Evolutionary conservation across 768 basidiomycete species (phyloP).

Genomic region (Aureoboletus auriporus): DNA sequence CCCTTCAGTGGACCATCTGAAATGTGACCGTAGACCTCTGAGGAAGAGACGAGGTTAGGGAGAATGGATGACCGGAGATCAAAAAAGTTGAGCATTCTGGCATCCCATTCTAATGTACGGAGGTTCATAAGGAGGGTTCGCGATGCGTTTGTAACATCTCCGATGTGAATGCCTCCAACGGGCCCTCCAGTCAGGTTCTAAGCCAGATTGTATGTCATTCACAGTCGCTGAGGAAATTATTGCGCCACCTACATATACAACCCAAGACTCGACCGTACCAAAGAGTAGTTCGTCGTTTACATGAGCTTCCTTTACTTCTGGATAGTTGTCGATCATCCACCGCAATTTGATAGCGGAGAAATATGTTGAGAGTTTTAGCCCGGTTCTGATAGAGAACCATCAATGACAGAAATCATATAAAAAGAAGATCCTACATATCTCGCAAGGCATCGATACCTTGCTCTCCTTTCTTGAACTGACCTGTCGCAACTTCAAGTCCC

Average conservation of each 20-base stretch:
- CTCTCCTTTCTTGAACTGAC: conserved; percentile 64
- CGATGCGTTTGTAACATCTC: conserved; percentile 94
- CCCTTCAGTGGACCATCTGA: conserved; percentile 63
- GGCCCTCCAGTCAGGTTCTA: conserved; percentile 85
- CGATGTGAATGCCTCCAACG: conserved; percentile 68
- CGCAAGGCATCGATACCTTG: conserved; percentile 64
- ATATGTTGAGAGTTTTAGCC: conserved; percentile 94
- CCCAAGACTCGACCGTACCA: conserved; percentile 97
- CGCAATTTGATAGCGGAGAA: conserved; percentile 95
- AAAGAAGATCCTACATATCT: conserved; percentile 51
- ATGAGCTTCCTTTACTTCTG: conserved; percentile 73
- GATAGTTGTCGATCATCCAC: conserved; percentile 93
- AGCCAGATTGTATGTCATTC: conserved; percentile 1
- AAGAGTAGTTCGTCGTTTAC: conserved; percentile 79
- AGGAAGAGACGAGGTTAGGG: conserved; percentile 85
- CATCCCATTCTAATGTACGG: conserved; percentile 77
- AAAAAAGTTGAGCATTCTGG: conserved; percentile 82
- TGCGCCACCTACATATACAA: conserved; percentile 65
- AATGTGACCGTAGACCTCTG: conserved; percentile 87
- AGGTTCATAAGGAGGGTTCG: conserved; percentile 91
- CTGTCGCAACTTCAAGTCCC: conserved; percentile 70
- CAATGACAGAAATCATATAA: neutral
- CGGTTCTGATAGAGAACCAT: conserved; percentile 52
- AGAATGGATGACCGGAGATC: conserved; percentile 72
- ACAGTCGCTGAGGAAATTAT: conserved; percentile 9